A percentile compares a stretch with the other conserved stretches of the same genome.
Evolutionary conservation across 352 stramenopile species (phyloP).

Genomic region (Phytophthora foliorum): DNA sequence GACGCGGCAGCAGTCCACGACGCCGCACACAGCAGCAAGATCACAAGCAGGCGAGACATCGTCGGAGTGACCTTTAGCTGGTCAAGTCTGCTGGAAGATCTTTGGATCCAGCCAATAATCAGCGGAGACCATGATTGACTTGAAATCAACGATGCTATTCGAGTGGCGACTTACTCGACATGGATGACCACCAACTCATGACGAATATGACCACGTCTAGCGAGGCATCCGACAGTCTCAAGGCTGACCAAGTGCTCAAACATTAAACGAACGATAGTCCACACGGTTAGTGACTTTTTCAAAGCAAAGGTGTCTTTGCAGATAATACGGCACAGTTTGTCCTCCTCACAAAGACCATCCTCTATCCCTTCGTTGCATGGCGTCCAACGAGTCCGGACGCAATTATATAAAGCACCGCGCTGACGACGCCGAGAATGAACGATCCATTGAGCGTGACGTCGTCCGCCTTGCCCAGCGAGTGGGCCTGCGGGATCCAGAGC

Average conservation of each 20-base stretch:
- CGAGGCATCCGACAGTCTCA: no score
- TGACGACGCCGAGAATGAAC: conserved; percentile 65
- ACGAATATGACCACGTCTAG: no score
- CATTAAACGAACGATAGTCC: no score
- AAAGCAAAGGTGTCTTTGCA: no score
- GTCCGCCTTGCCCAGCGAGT: conserved; percentile 63
- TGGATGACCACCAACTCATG: no score
- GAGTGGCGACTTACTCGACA: no score
- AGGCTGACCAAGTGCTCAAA: no score
- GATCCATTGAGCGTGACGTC: conserved; percentile 65
- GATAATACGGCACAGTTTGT: neutral
- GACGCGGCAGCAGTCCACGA: neutral
- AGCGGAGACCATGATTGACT: no score
- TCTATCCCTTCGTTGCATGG: conserved; percentile 34
- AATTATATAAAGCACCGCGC: conserved; percentile 60
- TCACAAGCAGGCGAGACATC: conserved; percentile 2
- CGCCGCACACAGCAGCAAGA: neutral
- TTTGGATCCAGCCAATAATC: neutral
- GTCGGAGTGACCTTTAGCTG: neutral
- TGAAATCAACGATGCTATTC: no score
- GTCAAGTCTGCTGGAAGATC: conserved; percentile 11
- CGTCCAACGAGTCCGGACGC: conserved; percentile 38
- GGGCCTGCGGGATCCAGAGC: conserved; percentile 67
- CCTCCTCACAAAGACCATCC: neutral
- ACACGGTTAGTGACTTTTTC: no score